Percentiles rank a stretch among this genome's conserved stretches.
Evolutionary conservation across 2,329 filamentous ascomycete genomes (phyloP).

Genomic region (Penicillium hordei): DNA sequence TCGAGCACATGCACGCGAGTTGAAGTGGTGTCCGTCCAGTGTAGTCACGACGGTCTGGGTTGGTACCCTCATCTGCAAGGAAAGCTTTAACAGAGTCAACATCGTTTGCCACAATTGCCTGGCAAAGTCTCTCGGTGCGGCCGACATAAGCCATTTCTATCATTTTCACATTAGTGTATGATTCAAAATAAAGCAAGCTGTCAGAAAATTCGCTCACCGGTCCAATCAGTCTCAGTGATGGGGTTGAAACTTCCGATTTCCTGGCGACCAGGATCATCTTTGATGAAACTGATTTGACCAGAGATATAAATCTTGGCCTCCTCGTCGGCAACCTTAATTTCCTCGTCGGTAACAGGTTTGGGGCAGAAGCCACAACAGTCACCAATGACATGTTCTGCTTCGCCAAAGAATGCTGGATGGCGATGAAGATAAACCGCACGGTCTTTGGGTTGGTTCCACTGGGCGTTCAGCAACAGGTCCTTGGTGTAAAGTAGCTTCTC

Average conservation of each 20-base stretch:
- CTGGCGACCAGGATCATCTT: conserved; percentile 79
- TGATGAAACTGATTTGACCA: conserved; percentile 70
- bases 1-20: conserved; percentile 68
- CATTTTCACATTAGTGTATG: not conserved
- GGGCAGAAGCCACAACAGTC: conserved; percentile 85
- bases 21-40: conserved; percentile 78
- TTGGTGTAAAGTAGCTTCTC: conserved; percentile 80
- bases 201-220: conserved; percentile 36
- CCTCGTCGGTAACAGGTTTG: conserved; percentile 65
- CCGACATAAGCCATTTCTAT: conserved; percentile 82
- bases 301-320: conserved; percentile 76
- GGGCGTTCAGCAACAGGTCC: conserved; percentile 77
- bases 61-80: conserved; percentile 65
- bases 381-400: conserved; percentile 68
- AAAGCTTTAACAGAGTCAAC: conserved; percentile 69
- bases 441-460: conserved; percentile 78
- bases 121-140: conserved; percentile 72
- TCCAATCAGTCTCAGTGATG: conserved; percentile 80
- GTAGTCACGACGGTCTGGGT: conserved; percentile 73
- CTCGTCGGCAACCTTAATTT: conserved; percentile 67
- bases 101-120: conserved; percentile 76
- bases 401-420: conserved; percentile 82
- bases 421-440: conserved; percentile 76
- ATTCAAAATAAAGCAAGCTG: too few species aligned
- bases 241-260: conserved; percentile 73